Evolutionary conservation across 345 rosid species (phyloP), one percentile per base, ranked within the genome.

Genomic region (Salix udensis): DNA sequence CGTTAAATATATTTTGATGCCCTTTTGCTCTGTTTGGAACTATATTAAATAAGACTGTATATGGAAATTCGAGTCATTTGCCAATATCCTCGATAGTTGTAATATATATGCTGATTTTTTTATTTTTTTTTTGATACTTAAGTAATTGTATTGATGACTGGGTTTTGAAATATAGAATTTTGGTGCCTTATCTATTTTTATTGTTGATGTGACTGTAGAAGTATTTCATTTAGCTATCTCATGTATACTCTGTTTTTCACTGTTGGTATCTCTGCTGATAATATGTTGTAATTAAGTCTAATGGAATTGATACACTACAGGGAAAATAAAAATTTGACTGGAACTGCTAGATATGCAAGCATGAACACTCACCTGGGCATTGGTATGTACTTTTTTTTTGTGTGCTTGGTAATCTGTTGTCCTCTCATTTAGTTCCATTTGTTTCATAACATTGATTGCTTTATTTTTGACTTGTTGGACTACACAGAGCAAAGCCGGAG

Each of bases 341-440:
- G 98, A 73, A 94, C 98, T 61, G 98, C 97, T 53, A 88, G 98
- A 88, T 94, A 92, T 77, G 98, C 98, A 28, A 94, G 98, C 92
- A 90, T 92, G 95, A 94, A 94, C 74, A 94, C 97, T 80, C 98
- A 94, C 89, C 88, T 94, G 74, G 98, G 98, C 70, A 90, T 94
- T 72, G 98, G 98, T 94, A 84, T 60, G 81, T 61, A 34, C 52
- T 14, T 40, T 19, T 62, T 62, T 77, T 77, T 68, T 8, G 10
- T 42, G 30, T 76, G 69, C 52, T n/a, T 65, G 58, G n/a, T 52
- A 23, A 12, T 52, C 14, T 74, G 36, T 46, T 40, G 67, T 8
- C 52, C 66, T 34, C 68, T 6, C 19, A 24, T 50, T 28, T 11
- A 26, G 26, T 18, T 18, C 5, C 19, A 44, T 46, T 42, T n/a